These are phyloP conservation scores for Colletotrichum eremochloae DNA, from an alignment of 2,329 filamentous ascomycete species.

Conservation along the genomic window DNA sequence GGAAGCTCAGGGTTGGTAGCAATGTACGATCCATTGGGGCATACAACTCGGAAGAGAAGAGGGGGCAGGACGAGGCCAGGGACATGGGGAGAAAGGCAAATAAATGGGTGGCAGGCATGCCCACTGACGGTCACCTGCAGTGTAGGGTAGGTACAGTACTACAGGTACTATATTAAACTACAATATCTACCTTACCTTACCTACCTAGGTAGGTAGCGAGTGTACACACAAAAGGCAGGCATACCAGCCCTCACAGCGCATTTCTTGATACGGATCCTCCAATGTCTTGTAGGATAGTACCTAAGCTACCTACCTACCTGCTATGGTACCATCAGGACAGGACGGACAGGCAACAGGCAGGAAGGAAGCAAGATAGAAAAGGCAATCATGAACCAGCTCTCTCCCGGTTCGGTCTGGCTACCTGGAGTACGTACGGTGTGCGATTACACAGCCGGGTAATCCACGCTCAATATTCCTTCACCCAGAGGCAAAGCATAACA, in stretches of 20 bases:
- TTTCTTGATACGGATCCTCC: not conserved
- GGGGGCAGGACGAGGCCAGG: not conserved
- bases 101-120: not conserved
- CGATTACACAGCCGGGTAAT: not conserved
- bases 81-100: not conserved
- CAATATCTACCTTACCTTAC: no score
- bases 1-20: not conserved
- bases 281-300: no score
- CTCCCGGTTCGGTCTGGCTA: not conserved
- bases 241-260: not conserved
- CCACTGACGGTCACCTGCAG: not conserved
- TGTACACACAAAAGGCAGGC: not conserved
- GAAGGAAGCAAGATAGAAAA: not conserved
- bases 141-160: no score
- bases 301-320: not conserved
- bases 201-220: no score
- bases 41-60: not conserved
- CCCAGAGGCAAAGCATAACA: not conserved
- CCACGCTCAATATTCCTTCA: slow-evolving; percentile 1
- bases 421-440: not conserved
- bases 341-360: not conserved
- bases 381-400: not conserved
- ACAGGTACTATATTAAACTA: no score
- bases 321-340: not conserved
- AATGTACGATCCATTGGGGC: not conserved